These are phyloP conservation scores for Peronospora tabacina DNA, from an alignment of 352 stramenopile species.

Conservation along the genomic window DNA sequence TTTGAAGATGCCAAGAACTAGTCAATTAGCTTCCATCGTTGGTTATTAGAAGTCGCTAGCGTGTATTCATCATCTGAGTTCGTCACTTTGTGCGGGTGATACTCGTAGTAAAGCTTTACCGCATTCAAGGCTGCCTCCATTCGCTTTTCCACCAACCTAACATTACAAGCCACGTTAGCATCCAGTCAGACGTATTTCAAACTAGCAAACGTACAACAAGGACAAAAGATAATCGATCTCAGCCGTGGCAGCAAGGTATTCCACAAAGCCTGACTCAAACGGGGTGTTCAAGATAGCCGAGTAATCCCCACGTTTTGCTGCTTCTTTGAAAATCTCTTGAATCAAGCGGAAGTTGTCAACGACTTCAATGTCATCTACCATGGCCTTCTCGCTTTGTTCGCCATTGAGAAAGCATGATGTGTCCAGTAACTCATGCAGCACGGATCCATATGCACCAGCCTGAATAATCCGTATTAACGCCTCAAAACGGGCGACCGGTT, in stretches of 20 bases:
- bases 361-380: constrained; percentile 15
- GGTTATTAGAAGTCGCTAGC: background rate
- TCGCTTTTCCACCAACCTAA: constrained; percentile 35
- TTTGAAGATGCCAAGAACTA: constrained; percentile 17
- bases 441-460: constrained; percentile 34
- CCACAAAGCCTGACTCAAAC: constrained; percentile 40
- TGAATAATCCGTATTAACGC: constrained; percentile 37
- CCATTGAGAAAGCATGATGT: constrained; percentile 28
- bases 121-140: constrained; percentile 28
- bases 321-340: constrained; percentile 35
- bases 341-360: constrained; percentile 34
- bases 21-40: constrained; percentile 22
- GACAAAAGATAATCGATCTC: constrained; percentile 29
- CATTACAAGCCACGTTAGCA: constrained; percentile 4
- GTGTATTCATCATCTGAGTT: background rate
- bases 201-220: constrained; percentile 14
- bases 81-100: constrained; percentile 12
- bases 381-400: constrained; percentile 3
- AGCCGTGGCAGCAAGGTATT: constrained; percentile 37
- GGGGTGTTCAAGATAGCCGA: constrained; percentile 23
- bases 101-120: constrained; percentile 39
- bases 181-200: background rate
- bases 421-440: constrained; percentile 35
- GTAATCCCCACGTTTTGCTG: constrained; percentile 25
- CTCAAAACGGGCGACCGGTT: constrained; percentile 30